Evolutionary conservation across 139 green algal genomes (phyloP).

Genomic region (Chlamydomonas incerta): DNA sequence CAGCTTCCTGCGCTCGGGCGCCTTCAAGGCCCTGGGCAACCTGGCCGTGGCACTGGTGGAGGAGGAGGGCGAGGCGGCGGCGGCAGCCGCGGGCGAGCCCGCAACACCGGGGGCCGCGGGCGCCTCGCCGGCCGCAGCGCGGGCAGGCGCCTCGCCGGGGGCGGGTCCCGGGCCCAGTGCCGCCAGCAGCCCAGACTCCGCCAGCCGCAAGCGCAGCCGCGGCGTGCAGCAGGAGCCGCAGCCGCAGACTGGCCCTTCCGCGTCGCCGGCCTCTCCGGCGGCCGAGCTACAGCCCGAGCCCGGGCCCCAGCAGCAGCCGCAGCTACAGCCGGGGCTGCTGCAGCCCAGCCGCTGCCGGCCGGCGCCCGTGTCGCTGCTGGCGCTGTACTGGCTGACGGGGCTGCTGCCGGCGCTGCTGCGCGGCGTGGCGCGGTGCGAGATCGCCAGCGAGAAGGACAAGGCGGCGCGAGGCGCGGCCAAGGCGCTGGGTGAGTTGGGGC

Average conservation of each 20-base stretch:
- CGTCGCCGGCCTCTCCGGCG: no score
- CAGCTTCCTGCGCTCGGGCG: constrained; percentile 13
- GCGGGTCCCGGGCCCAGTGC: background rate
- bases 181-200: background rate
- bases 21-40: constrained; percentile 31
- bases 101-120: background rate
- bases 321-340: background rate
- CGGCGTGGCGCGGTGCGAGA: background rate
- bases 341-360: constrained; percentile 29
- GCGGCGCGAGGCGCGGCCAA: no score
- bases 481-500: constrained; percentile 13
- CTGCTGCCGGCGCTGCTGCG: constrained; percentile 28
- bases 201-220: no score
- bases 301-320: background rate
- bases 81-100: background rate
- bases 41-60: background rate
- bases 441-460: background rate
- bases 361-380: constrained; percentile 14
- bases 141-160: no score
- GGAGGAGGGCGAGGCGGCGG: background rate
- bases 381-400: background rate
- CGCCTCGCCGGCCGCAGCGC: background rate
- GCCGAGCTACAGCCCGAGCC: no score
- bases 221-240: no score
- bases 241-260: no score